Base-by-base conservation (phyloP, 805 yeast species). In the Yarrowia sp. region DNA sequence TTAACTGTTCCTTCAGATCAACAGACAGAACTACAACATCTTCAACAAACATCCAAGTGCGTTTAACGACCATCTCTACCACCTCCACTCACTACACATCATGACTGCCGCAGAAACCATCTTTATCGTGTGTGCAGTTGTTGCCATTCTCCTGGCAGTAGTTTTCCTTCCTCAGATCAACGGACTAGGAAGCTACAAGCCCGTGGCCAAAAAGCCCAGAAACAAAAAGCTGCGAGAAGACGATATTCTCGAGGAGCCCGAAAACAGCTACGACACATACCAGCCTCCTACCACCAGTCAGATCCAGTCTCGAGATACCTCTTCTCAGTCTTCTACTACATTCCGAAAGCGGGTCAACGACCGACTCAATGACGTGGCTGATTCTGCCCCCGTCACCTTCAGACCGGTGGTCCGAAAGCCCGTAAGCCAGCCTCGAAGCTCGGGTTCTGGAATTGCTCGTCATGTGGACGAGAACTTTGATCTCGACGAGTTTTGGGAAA, bases 171-270 rank as follows among this genome's bases (percentile, higher is more conserved):
- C 67, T 9, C 63, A 52, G 6, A 17, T 63, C 51, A 65, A 65
- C 35, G 67, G 67, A 3, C 65, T 65, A 24, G 67, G 67, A 9
- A 35, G 52, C 19, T 65, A 65, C 63, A 65, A 62, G 40, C 46
- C 61, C 35, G 61, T 38, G n/a, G 61, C 33, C 26, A 54, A 35
- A 16, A 35, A 51, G 12, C 4, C 28, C 24, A 24, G 16, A n/a
- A 30, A 22, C 32, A 51, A 51, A 16, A 51, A 51, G 41, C 22
- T 9, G n/a, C 41, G 41, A 5, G 41, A 35, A 16, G 58, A 51
- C 41, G 58, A 51, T 10, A 33, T 51, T n/a, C 33, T 54, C 12
- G 58, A 49, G 16, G 44, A 54, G 26, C 46, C 61, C 24, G 22
- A 35, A 16, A 8, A 11, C 24, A 21, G 35, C 16, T 46, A 46